Percentiles rank a stretch among this genome's conserved stretches.
Evolutionary conservation across 2,329 filamentous ascomycete species (phyloP).

Genomic region (Aspergillus sp.): DNA sequence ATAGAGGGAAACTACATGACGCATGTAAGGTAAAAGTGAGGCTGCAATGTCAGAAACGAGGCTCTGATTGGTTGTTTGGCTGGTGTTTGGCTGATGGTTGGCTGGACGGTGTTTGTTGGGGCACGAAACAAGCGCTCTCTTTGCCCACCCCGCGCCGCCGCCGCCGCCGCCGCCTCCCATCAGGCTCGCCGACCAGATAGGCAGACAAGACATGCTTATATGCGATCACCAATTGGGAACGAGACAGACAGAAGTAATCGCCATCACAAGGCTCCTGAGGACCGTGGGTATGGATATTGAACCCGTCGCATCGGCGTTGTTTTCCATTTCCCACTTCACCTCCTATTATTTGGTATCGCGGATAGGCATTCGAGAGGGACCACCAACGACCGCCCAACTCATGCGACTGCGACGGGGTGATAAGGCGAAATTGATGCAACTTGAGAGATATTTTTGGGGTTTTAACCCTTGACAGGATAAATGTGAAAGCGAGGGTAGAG

Average conservation of each 20-base stretch:
- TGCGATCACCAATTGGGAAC: not conserved
- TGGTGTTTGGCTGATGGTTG: not conserved
- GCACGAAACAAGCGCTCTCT: not conserved
- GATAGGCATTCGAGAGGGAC: not conserved
- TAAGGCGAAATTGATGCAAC: no score
- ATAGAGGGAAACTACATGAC: not conserved
- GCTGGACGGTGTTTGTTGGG: not conserved
- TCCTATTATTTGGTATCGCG: not conserved
- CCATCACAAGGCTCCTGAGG: not conserved
- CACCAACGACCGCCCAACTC: constrained; percentile 2
- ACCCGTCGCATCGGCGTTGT: not conserved
- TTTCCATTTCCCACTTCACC: not conserved
- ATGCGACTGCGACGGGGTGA: constrained; percentile 1
- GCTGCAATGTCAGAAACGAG: not conserved
- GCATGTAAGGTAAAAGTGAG: not conserved
- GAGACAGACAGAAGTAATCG: not conserved
- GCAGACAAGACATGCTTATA: not conserved
- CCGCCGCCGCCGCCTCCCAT: not conserved
- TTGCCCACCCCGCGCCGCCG: not conserved
- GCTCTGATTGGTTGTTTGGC: not conserved
- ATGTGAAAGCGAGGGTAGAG: not conserved
- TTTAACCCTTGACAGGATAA: no score
- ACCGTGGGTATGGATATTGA: not conserved
- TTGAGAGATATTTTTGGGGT: no score
- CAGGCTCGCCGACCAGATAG: not conserved